Evolutionary conservation across 495 filamentous ascomycete genomes (phyloP).

Genomic region (Rhizodiscina lignyota): DNA sequence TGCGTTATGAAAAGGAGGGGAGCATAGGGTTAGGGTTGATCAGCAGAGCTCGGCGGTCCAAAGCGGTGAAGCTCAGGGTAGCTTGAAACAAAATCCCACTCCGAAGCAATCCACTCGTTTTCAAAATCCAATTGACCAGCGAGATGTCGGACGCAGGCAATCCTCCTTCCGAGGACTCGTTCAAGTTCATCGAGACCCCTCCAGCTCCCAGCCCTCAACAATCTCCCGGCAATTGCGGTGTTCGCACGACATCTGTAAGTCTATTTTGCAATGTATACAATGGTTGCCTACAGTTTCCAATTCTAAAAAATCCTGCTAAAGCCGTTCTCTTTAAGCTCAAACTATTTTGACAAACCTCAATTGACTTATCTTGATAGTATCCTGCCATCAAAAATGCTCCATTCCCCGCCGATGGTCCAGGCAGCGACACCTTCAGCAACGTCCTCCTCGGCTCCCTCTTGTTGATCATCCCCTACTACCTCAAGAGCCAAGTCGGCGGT

Average conservation of each 20-base stretch:
- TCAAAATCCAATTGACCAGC: no score
- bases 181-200: constrained; percentile 69
- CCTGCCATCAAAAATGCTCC: constrained; percentile 67
- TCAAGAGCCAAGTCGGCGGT: constrained; percentile 51
- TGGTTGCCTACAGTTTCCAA: no score
- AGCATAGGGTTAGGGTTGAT: no score
- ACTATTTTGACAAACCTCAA: background rate
- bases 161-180: constrained; percentile 32
- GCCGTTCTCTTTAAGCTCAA: constrained; percentile 3
- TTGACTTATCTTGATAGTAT: constrained; percentile 30
- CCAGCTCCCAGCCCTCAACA: constrained; percentile 38
- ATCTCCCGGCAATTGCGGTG: constrained; percentile 53
- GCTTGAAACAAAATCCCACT: no score
- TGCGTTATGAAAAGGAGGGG: no score
- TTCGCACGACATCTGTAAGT: constrained; percentile 54
- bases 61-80: no score
- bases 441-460: constrained; percentile 39
- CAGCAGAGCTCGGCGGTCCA: no score
- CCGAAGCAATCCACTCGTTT: no score
- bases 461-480: constrained; percentile 42
- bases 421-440: constrained; percentile 57
- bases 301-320: constrained; percentile 1
- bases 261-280: background rate
- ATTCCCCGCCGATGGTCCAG: constrained; percentile 58
- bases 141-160: constrained; percentile 6